Percentiles rank a stretch among this genome's conserved stretches.
Conservation (phyloP, 2,329 filamentous ascomycete genomes). For the Fusarium mexicanum region DNA sequence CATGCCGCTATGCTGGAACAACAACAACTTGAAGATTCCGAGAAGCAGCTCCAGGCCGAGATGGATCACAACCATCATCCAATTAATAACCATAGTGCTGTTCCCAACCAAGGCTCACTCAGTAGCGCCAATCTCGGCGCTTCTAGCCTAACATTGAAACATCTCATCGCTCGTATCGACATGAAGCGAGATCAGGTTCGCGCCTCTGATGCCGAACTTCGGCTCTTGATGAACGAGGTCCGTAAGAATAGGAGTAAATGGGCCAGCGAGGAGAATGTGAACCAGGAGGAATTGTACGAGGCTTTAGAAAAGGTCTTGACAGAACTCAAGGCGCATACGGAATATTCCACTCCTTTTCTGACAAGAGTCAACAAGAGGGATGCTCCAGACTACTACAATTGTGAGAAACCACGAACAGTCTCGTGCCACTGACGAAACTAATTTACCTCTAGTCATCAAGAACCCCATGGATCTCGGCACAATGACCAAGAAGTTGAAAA, state of each 20-base stretch:
- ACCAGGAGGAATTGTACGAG: slow-evolving; percentile 97
- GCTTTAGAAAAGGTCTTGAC: slow-evolving; percentile 96
- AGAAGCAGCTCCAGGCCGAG: slow-evolving; percentile 95
- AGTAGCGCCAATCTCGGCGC: slow-evolving; percentile 95
- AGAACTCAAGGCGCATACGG: slow-evolving; percentile 95
- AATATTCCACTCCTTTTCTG: slow-evolving; percentile 96
- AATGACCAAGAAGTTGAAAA: slow-evolving; percentile 98
- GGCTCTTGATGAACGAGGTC: slow-evolving; percentile 95
- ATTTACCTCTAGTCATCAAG: slow-evolving; percentile 76
- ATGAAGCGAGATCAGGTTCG: slow-evolving; percentile 88
- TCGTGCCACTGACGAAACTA: slow-evolving; percentile 21
- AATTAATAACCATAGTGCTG: slow-evolving; percentile 59
- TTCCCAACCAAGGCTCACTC: slow-evolving; percentile 83
- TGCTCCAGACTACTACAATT: slow-evolving; percentile 91
- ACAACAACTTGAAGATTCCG: slow-evolving; percentile 94
- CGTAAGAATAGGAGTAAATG: slow-evolving; percentile 98
- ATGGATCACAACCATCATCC: slow-evolving; percentile 75
- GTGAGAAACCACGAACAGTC: slow-evolving; percentile 63
- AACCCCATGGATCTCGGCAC: slow-evolving; percentile 96
- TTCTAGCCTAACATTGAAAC: slow-evolving; percentile 94
- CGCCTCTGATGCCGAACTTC: slow-evolving; percentile 91
- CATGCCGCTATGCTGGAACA: slow-evolving; percentile 97
- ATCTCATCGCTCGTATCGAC: slow-evolving; percentile 95
- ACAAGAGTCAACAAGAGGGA: slow-evolving; percentile 96
- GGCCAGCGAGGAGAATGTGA: slow-evolving; percentile 97